Evolutionary conservation across 2,329 filamentous ascomycete species (phyloP).

Genomic region (Claviceps pazoutovae): DNA sequence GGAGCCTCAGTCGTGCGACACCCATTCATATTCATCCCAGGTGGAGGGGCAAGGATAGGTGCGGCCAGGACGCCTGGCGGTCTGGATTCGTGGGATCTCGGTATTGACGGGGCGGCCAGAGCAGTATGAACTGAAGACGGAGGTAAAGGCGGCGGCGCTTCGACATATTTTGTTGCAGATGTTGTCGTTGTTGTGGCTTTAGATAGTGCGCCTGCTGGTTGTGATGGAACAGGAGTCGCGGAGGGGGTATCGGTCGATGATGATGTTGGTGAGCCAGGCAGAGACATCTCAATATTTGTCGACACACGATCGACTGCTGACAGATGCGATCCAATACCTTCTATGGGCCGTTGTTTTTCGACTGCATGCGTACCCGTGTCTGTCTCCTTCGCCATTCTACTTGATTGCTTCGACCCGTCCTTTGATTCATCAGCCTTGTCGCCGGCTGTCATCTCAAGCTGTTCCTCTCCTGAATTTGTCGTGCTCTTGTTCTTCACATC

Average conservation of each 20-base stretch:
- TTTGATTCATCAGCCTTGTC: background rate
- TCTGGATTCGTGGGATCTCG: slow-evolving; percentile 14
- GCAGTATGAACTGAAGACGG: slow-evolving; percentile 4
- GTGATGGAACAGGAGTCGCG: slow-evolving; percentile 9
- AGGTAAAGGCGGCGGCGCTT: slow-evolving; percentile 9
- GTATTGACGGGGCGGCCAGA: slow-evolving; percentile 12
- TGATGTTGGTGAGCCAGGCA: background rate
- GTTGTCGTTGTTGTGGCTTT: background rate
- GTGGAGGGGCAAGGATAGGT: slow-evolving; percentile 24
- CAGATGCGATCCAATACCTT: background rate
- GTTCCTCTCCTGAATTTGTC: background rate
- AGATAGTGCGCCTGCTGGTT: slow-evolving; percentile 8
- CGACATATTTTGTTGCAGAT: slow-evolving; percentile 8
- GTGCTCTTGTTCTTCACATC: slow-evolving; percentile 5
- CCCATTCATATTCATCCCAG: slow-evolving; percentile 15
- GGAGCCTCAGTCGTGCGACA: slow-evolving; percentile 17
- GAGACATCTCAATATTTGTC: background rate
- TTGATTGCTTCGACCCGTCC: background rate
- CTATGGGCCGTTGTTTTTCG: background rate
- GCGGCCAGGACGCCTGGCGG: slow-evolving; percentile 23
- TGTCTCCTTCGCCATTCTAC: background rate
- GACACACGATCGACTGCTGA: background rate
- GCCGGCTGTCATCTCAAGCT: background rate
- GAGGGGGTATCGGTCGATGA: background rate
- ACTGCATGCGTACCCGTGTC: background rate